phyloP scores from a whole-genome alignment of 306 rosid species.

The Lablab purpureus region DNA sequence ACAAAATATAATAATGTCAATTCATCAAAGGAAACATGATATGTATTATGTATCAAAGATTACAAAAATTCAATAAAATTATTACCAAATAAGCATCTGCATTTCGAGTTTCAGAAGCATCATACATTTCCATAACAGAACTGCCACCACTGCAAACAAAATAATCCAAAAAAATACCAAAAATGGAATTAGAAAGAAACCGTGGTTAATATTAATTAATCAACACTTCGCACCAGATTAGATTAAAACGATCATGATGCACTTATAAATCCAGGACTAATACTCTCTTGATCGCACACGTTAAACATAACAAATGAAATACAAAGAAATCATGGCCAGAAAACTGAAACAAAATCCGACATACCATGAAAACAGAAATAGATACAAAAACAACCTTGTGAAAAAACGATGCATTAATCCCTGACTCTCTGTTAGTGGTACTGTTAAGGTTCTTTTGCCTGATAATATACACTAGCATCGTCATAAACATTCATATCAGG shows the following conservation, averaged over 20 bases:
- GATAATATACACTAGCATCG: neutral
- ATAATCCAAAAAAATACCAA: neutral
- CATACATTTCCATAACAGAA: constrained; percentile 66
- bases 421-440: neutral
- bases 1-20: constrained; percentile 25
- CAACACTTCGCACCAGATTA: neutral
- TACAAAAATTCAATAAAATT: constrained; percentile 18
- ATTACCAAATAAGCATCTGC: constrained; percentile 68
- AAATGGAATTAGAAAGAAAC: neutral
- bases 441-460: neutral
- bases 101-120: constrained; percentile 57
- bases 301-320: neutral
- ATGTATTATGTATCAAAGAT: neutral
- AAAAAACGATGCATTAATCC: neutral
- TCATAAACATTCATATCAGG: neutral
- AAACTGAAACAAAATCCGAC: constrained; percentile 5
- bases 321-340: neutral
- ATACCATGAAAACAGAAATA: neutral
- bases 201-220: constrained; percentile 6
- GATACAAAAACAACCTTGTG: neutral
- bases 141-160: constrained; percentile 67
- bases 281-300: no score
- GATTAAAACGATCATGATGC: neutral
- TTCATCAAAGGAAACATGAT: neutral
- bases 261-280: neutral